These are phyloP conservation scores for Rhododendron simsii DNA, from an alignment of 148 eudicot genomes.

Conservation along the genomic window DNA sequence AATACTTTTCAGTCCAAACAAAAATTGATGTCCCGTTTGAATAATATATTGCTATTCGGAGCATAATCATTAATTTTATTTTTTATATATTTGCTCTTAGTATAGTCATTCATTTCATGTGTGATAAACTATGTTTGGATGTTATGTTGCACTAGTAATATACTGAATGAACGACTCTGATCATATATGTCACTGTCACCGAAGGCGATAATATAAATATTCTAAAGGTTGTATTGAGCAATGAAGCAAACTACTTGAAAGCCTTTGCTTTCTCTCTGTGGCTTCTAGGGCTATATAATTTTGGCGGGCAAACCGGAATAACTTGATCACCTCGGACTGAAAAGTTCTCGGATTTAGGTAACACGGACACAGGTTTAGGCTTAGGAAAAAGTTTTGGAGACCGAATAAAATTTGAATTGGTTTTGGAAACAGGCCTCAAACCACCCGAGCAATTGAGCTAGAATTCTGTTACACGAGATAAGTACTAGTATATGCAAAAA, in stretches of 20 bases:
- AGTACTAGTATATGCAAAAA: no score
- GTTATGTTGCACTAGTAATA: no score
- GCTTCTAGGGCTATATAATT: neutral
- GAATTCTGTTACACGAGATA: no score
- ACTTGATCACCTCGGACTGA: neutral
- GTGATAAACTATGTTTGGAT: no score
- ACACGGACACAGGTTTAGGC: neutral
- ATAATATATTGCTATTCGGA: no score
- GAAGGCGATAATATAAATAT: neutral
- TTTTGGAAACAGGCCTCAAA: no score
- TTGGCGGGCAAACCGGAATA: no score
- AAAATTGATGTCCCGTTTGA: neutral
- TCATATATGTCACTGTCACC: no score
- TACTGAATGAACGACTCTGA: neutral
- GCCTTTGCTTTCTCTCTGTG: neutral
- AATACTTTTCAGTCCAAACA: no score
- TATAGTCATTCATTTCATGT: neutral
- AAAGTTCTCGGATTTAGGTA: neutral
- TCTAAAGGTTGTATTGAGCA: neutral
- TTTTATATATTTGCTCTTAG: neutral
- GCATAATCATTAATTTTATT: neutral
- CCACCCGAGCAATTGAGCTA: no score
- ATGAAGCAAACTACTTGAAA: neutral
- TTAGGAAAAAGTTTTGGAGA: no score
- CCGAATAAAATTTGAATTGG: no score